Percentiles rank a stretch among this genome's conserved stretches.
Conservation (phyloP, 1,139 yeast species). For the Pichia kudriavzevii region DNA sequence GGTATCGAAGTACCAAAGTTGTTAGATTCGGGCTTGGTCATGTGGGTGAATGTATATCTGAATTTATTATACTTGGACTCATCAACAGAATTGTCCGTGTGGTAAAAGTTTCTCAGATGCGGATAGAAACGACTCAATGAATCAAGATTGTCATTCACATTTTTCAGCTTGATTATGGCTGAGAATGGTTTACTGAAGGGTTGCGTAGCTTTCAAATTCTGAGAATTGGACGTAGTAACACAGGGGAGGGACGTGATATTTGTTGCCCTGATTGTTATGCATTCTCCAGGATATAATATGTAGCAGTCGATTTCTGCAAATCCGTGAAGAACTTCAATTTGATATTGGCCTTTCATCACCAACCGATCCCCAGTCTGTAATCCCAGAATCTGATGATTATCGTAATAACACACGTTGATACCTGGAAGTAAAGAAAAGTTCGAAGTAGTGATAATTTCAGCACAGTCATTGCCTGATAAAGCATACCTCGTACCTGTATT, state of each 20-base stretch:
- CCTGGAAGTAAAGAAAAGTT: conserved; percentile 3
- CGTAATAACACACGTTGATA: conserved; percentile 25
- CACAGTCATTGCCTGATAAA: conserved; percentile 9
- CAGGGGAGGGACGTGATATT: conserved; percentile 48
- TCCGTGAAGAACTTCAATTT: conserved; percentile 50
- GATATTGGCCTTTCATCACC: conserved; percentile 53
- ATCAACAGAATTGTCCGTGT: conserved; percentile 2
- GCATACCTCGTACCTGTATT: too few relatives aligned
- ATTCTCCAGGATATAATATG: background rate
- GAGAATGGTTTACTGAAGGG: conserved; percentile 2
- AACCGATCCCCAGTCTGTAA: conserved; percentile 42
- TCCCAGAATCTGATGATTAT: conserved; percentile 34
- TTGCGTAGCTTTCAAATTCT: background rate
- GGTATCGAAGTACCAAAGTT: conserved; percentile 11
- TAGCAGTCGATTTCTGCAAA: conserved; percentile 37
- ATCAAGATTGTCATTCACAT: conserved; percentile 1
- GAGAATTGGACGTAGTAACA: conserved; percentile 28
- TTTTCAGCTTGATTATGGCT: conserved; percentile 7
- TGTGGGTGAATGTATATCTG: conserved; percentile 12
- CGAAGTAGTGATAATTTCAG: conserved; percentile 1
- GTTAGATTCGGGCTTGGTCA: conserved; percentile 8
- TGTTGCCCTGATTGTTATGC: conserved; percentile 41
- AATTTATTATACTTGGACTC: conserved; percentile 11
- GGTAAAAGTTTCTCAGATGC: conserved; percentile 39
- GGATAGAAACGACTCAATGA: conserved; percentile 39